A percentile compares a stretch with the other conserved stretches of the same genome.
Conservation (phyloP, 139 green algal genomes). For the Haematococcus lacustris region DNA sequence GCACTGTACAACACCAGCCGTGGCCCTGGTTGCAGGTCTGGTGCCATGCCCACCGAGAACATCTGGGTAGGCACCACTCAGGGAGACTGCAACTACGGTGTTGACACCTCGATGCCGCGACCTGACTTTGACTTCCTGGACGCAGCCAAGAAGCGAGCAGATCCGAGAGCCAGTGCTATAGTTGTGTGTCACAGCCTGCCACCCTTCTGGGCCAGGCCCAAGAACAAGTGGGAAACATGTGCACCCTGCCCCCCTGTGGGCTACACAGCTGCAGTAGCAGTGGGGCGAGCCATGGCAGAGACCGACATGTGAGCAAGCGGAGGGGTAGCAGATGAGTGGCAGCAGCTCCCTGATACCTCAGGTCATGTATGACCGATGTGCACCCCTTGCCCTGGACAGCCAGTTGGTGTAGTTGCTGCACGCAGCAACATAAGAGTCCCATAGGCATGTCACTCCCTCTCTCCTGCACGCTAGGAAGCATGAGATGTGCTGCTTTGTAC, state of each 20-base stretch:
- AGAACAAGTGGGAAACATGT: constrained; percentile 16
- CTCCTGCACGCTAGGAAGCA: too few species aligned
- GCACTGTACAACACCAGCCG: too few species aligned
- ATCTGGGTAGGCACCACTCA: constrained; percentile 5
- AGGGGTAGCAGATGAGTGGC: too few species aligned
- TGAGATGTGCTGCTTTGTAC: too few species aligned
- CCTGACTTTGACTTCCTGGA: constrained; percentile 4
- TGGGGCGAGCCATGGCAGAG: constrained; percentile 20
- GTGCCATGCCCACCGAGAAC: neutral
- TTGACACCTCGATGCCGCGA: constrained; percentile 3
- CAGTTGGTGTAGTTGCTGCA: too few species aligned
- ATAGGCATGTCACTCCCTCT: too few species aligned
- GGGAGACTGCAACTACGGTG: constrained; percentile 5
- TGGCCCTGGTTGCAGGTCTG: constrained; percentile 14
- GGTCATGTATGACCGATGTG: too few species aligned
- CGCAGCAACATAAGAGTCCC: too few species aligned
- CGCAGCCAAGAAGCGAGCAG: neutral
- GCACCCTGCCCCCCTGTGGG: constrained; percentile 13
- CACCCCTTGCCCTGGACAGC: too few species aligned
- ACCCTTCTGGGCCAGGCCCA: constrained; percentile 15
- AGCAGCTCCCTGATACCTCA: neutral
- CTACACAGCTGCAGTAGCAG: constrained; percentile 10
- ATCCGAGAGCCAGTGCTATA: constrained; percentile 1
- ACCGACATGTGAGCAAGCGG: constrained; percentile 20
- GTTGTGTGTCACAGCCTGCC: constrained; percentile 18